Base-by-base conservation (phyloP, 176 grass and related monocot species). In the Dactylis glomerata region DNA sequence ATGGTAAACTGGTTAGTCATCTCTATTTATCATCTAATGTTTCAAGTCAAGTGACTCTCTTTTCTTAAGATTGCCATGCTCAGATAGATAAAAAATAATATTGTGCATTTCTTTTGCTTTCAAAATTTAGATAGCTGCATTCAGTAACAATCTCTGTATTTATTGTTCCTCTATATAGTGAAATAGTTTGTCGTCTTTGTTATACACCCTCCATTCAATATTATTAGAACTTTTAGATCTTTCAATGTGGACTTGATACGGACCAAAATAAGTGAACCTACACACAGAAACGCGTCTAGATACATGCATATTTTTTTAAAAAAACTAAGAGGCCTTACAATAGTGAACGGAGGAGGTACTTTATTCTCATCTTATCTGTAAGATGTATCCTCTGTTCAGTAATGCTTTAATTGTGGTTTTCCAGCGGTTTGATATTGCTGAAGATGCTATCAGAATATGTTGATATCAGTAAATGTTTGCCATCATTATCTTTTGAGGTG, bases 1-100 rank as follows among this genome's bases (percentile, higher is more conserved):
- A 99, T 99, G 93, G 84, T 96, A 87, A 99, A 99, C 93, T 96
- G 96, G 97, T 99, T 87, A 96, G 97, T 96, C 88, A 88, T 87
- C 80, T 88, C 40, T 78, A 80, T 64, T 58, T 66, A 22, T 26
- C 58, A 67, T 81, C 75, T 44, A 47, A 61, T 68, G 57, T 42
- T 84, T 90, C 36, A 64, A 58, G 32, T 58, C 41, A 79, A 75
- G 26, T 75, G 80, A 13, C 3, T 0, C 37, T 78, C 27, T 83
- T 12, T 77, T 80, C 37, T 67, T 30, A 76, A 73, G 26, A 13
- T 71, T 76, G 24, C 13, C 81, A 36, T 78, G 30, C 44, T 74
- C 17, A 63, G 68, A 61, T 69, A 55, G 12, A 52, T 76, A 8
- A 57, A 75, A 51, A 68, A 20, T 13, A 63, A 17, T 26, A 22